Conservation (phyloP, 768 basidiomycete genomes). For the Pseudohyphozyma bogoriensis region DNA sequence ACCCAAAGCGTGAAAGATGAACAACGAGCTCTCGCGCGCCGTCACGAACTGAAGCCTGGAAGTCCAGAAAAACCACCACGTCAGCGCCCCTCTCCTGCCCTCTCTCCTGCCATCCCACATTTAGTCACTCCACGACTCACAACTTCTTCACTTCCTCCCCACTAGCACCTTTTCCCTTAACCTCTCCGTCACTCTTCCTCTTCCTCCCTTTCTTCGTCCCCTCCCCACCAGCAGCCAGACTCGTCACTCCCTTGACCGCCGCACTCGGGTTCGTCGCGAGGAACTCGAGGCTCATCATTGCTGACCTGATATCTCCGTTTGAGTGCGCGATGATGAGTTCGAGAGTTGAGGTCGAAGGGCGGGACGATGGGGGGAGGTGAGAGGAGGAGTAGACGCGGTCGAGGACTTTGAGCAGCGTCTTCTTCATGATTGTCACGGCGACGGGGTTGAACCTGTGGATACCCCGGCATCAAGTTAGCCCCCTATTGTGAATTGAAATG, state of each 20-base stretch:
- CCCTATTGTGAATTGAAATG: not conserved
- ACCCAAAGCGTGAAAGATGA: slow-evolving; percentile 83
- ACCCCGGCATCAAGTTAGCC: too few species aligned
- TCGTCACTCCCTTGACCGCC: slow-evolving; percentile 23
- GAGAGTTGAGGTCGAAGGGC: slow-evolving; percentile 45
- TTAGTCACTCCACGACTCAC: slow-evolving; percentile 25
- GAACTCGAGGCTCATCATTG: slow-evolving; percentile 90
- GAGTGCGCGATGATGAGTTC: slow-evolving; percentile 67
- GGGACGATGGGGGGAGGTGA: slow-evolving; percentile 44
- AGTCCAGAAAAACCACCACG: not conserved
- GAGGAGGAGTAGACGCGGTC: slow-evolving; percentile 10
- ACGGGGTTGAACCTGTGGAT: slow-evolving; percentile 74
- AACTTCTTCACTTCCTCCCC: slow-evolving; percentile 29
- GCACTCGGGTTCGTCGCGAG: slow-evolving; percentile 40
- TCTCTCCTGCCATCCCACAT: not conserved
- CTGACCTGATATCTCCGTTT: slow-evolving; percentile 85
- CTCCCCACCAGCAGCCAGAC: slow-evolving; percentile 2
- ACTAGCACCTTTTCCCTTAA: slow-evolving; percentile 29
- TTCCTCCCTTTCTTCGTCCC: slow-evolving; percentile 38
- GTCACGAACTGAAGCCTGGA: slow-evolving; percentile 60
- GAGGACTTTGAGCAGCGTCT: slow-evolving; percentile 53
- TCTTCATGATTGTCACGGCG: slow-evolving; percentile 70
- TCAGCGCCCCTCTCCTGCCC: too few species aligned
- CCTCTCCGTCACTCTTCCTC: slow-evolving; percentile 25
- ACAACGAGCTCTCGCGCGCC: slow-evolving; percentile 70